A percentile compares a stretch with the other conserved stretches of the same genome.
Evolutionary conservation across 2,329 filamentous ascomycete species (phyloP).

Genomic region (Dryadomyces quercus-mongolicae): DNA sequence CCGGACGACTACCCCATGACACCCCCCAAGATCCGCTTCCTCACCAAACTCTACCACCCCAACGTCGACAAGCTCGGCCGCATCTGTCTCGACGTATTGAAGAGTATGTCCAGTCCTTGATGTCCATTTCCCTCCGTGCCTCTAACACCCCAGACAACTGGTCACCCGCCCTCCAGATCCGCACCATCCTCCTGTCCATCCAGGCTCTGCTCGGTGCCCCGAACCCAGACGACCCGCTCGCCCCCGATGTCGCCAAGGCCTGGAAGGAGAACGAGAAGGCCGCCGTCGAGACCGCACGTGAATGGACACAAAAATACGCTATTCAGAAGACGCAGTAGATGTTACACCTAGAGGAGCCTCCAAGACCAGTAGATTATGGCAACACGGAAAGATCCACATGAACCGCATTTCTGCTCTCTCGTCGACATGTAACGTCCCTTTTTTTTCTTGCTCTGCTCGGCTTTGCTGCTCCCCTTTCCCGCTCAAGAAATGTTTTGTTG

Average conservation of each 20-base stretch:
- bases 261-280: slow-evolving; percentile 96
- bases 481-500: no score
- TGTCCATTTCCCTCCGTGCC: not conserved
- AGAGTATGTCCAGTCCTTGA: slow-evolving; percentile 50
- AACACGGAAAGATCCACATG: not conserved
- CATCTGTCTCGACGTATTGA: slow-evolving; percentile 93
- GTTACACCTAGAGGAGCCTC: not conserved
- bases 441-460: not conserved
- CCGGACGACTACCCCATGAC: slow-evolving; percentile 99
- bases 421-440: no score
- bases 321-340: slow-evolving; percentile 26
- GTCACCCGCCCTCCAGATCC: slow-evolving; percentile 95
- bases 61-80: slow-evolving; percentile 97
- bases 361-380: no score
- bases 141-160: slow-evolving; percentile 63
- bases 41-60: slow-evolving; percentile 98
- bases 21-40: slow-evolving; percentile 92
- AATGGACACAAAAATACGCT: slow-evolving; percentile 84
- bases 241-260: slow-evolving; percentile 91
- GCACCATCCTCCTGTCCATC: slow-evolving; percentile 96
- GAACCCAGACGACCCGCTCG: slow-evolving; percentile 96
- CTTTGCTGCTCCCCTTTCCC: no score
- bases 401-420: no score
- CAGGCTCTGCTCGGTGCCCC: slow-evolving; percentile 92
- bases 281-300: slow-evolving; percentile 80